Evolutionary conservation across 108 stramenopile genomes (phyloP).

Genomic region (Cyclotella atomus): DNA sequence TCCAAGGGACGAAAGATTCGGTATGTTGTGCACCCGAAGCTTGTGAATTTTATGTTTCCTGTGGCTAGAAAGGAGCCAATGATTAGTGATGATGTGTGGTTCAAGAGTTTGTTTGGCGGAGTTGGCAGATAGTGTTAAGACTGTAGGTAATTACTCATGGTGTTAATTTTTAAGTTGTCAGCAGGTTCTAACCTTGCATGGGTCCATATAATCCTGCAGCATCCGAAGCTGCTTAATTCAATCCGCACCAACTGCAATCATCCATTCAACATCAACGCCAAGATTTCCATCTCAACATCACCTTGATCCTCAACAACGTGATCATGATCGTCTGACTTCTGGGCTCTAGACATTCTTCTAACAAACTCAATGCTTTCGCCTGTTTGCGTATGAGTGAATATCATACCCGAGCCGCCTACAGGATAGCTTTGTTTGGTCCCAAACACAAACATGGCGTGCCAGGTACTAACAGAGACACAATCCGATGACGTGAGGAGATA

Average conservation of each 20-base stretch:
- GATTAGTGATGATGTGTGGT: slow-evolving; percentile 81
- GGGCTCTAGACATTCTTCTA: too few species aligned
- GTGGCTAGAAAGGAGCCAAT: slow-evolving; percentile 59
- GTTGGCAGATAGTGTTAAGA: slow-evolving; percentile 36
- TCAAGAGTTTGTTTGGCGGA: slow-evolving; percentile 86
- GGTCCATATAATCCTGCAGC: too few species aligned
- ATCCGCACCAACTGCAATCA: too few species aligned
- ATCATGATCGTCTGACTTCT: too few species aligned
- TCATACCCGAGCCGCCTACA: background rate
- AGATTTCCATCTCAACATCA: too few species aligned
- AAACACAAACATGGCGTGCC: background rate
- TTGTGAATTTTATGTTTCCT: slow-evolving; percentile 95
- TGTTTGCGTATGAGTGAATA: background rate
- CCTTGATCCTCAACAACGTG: too few species aligned
- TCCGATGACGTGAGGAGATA: background rate
- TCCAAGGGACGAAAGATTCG: slow-evolving; percentile 96
- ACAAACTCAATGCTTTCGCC: too few species aligned
- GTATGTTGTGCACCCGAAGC: slow-evolving; percentile 86
- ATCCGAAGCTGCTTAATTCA: too few species aligned
- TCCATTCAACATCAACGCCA: too few species aligned
- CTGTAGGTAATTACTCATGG: too few species aligned
- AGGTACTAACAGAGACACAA: background rate
- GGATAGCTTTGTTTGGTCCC: background rate
- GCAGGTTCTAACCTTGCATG: too few species aligned
- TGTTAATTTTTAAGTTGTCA: too few species aligned